Evolutionary conservation across 495 filamentous ascomycete species (phyloP), one percentile per base, ranked within the genome.

Genomic region (Margaritispora aquatica): DNA sequence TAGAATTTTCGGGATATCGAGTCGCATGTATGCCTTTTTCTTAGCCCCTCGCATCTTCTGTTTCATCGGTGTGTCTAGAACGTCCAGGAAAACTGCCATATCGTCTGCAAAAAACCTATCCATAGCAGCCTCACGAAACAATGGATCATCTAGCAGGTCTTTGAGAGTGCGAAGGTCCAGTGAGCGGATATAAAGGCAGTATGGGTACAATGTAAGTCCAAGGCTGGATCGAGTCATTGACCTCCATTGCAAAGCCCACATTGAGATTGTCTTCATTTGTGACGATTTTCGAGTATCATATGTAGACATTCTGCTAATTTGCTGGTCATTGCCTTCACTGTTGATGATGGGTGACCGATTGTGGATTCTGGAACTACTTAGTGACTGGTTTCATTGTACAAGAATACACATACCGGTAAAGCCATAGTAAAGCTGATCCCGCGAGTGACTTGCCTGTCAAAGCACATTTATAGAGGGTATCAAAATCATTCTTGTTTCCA

Each of bases 151-250:
- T 10, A 91, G 74, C 19, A 88, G 75, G 21, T 80, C 66, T 34
- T 72, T 62, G 2, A 92, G 74, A 61, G 85, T 83, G 58, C 80
- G 70, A 1, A 90, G 73, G 63, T 86, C 79, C 26, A 93, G 71
- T 22, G 74, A 67, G 26, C 81, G 81, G 47, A 90, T 79, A 69
- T 87, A 90, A 29, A 77, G 75, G 64, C 81, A 86, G 63, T 93
- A 92, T 0, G 86, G 86, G 59, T 82, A 87, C 26, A 79, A 71
- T 0, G 88, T 89, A 60, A 76, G 69, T 11, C 77, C 80, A 26
- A 87, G 54, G 59, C 84, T 84, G 1, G 88, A 92, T 7, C 83
- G 71, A 54, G 88, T 79, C 51, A 91, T 80, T 7, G 85, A 85
- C 31, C 80, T 77, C 89, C 89, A 92, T 31, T 88, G 70, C 3